phyloP scores from a whole-genome alignment of 192 early-diverging fungal species.

The Linderina pennispora region DNA sequence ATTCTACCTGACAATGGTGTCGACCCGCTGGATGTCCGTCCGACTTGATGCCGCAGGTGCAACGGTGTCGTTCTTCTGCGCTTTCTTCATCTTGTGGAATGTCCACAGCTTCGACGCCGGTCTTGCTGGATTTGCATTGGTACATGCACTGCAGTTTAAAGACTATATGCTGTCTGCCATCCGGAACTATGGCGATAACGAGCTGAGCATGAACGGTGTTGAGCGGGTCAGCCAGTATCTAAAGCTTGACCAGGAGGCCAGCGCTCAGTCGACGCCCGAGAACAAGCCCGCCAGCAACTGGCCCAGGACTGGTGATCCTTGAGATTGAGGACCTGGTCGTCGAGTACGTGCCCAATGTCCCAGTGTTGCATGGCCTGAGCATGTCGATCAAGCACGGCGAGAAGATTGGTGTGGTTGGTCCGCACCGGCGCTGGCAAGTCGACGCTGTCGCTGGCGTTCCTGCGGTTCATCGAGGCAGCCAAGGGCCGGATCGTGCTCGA shows the following conservation, averaged over 20 bases:
- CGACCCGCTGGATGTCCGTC: conserved; percentile 79
- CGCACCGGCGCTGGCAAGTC: conserved; percentile 83
- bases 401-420: conserved; percentile 89
- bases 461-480: conserved; percentile 70
- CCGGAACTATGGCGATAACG: conserved; percentile 67
- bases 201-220: conserved; percentile 79
- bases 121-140: conserved; percentile 77
- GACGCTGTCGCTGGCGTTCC: conserved; percentile 63
- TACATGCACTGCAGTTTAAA: conserved; percentile 81
- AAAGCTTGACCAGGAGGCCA: conserved; percentile 68
- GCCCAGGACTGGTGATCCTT: conserved; percentile 67
- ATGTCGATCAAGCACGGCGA: conserved; percentile 60
- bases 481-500: conserved; percentile 67
- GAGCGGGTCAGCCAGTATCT: conserved; percentile 82
- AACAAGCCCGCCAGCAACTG: conserved; percentile 48
- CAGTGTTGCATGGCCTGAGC: conserved; percentile 71
- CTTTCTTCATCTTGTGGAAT: conserved; percentile 53
- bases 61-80: conserved; percentile 61
- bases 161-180: conserved; percentile 69
- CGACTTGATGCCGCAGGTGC: conserved; percentile 75
- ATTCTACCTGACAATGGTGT: conserved; percentile 73
- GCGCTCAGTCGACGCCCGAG: conserved; percentile 48
- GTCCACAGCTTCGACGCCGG: conserved; percentile 65
- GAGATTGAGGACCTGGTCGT: conserved; percentile 61
- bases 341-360: conserved; percentile 68